Evolutionary conservation across 441 rosid species (phyloP).

Genomic region (Gossypium trilobum): DNA sequence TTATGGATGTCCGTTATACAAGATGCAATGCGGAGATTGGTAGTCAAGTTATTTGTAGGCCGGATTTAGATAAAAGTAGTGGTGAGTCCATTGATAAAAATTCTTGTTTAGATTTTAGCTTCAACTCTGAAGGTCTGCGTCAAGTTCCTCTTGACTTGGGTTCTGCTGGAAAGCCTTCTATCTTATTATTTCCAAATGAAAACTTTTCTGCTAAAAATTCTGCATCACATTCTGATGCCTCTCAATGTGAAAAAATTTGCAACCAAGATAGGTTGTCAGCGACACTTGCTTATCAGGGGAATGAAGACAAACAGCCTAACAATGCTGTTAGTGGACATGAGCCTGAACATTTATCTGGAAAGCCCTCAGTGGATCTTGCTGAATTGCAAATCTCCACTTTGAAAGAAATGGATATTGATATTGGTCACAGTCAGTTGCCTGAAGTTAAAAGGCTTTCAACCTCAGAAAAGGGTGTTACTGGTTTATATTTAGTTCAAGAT

Average conservation of each 20-base stretch:
- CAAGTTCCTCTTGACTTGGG: slow-evolving; percentile 30
- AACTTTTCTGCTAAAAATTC: slow-evolving; percentile 23
- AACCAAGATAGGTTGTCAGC: slow-evolving; percentile 34
- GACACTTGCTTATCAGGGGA: slow-evolving; percentile 21
- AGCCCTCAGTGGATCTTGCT: slow-evolving; percentile 23
- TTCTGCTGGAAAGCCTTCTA: slow-evolving; percentile 27
- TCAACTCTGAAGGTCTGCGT: slow-evolving; percentile 30
- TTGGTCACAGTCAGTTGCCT: slow-evolving; percentile 20
- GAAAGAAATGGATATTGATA: slow-evolving; percentile 38
- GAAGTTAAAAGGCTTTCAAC: slow-evolving; percentile 29
- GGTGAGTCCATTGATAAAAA: slow-evolving; percentile 25
- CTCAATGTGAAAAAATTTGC: slow-evolving; percentile 21
- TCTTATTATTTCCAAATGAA: slow-evolving; percentile 24
- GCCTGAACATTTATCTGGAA: slow-evolving; percentile 24
- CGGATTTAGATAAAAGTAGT: slow-evolving; percentile 24
- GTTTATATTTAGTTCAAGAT: slow-evolving; percentile 32
- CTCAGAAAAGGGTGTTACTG: slow-evolving; percentile 27
- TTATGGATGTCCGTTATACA: slow-evolving; percentile 7
- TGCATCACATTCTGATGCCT: slow-evolving; percentile 25
- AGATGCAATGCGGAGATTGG: slow-evolving; percentile 14
- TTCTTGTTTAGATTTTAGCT: slow-evolving; percentile 30
- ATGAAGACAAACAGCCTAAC: slow-evolving; percentile 24
- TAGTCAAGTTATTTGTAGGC: slow-evolving; percentile 26
- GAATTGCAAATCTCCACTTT: slow-evolving; percentile 32
- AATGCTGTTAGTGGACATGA: slow-evolving; percentile 27